phyloP scores from a whole-genome alignment of 2,329 filamentous ascomycete species.

The Colletotrichum sp. region DNA sequence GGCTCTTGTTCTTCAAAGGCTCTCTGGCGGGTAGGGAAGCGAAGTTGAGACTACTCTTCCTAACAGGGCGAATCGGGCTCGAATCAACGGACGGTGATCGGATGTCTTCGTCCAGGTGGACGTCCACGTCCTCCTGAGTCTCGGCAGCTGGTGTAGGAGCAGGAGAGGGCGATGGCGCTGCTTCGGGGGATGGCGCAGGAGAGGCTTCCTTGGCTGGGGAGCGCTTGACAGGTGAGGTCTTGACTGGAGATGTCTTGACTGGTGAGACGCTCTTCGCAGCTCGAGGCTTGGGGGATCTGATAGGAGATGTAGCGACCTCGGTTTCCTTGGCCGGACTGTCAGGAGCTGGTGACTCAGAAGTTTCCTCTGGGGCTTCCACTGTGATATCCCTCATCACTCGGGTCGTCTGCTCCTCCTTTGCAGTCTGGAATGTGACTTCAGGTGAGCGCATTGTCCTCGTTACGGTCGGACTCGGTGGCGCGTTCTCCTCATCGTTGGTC shows the following conservation, averaged over 20 bases:
- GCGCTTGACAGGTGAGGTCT: constrained; percentile 21
- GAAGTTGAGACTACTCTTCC: constrained; percentile 96
- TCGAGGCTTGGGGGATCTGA: constrained; percentile 21
- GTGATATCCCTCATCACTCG: constrained; percentile 23
- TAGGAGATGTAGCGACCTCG: neutral
- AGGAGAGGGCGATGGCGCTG: neutral
- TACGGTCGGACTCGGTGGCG: constrained; percentile 22
- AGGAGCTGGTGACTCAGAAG: constrained; percentile 19
- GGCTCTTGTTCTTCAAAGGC: constrained; percentile 84
- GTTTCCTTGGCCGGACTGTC: constrained; percentile 22
- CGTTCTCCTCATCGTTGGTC: constrained; percentile 3
- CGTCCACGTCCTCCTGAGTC: constrained; percentile 21
- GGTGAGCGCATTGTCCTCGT: constrained; percentile 29
- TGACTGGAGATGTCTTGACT: constrained; percentile 21
- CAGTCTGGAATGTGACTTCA: constrained; percentile 46
- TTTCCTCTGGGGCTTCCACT: constrained; percentile 14
- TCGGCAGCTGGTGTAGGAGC: neutral
- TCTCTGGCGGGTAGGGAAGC: constrained; percentile 91
- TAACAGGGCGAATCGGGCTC: constrained; percentile 76
- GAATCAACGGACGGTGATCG: constrained; percentile 72
- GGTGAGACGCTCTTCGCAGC: constrained; percentile 28
- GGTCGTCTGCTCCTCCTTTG: constrained; percentile 48
- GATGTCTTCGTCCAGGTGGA: constrained; percentile 48
- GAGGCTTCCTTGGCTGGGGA: constrained; percentile 29
- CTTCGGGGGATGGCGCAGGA: constrained; percentile 6